Conservation (phyloP, 2,329 filamentous ascomycete species). For the Paracoccidioides lutzii region DNA sequence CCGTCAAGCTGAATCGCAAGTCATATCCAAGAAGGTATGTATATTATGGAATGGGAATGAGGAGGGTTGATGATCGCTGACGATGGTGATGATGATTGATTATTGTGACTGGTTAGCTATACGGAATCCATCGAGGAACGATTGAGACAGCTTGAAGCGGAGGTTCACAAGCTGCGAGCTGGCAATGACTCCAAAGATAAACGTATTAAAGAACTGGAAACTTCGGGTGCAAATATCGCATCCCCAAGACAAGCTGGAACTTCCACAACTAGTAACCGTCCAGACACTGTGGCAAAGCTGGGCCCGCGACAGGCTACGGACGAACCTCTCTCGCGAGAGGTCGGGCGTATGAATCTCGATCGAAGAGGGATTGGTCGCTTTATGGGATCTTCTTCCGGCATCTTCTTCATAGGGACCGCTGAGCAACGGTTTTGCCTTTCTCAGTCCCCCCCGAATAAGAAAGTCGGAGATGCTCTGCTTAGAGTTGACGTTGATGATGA, state of each 20-base stretch:
- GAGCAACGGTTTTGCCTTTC: conserved; percentile 6
- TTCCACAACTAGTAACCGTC: neutral
- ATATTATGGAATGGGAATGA: neutral
- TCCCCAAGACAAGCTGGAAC: neutral
- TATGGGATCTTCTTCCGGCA: conserved; percentile 9
- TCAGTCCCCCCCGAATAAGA: conserved; percentile 1
- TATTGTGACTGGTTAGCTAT: conserved; percentile 1
- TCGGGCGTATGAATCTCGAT: conserved; percentile 9
- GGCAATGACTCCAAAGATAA: conserved; percentile 7
- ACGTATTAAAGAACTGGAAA: conserved; percentile 9
- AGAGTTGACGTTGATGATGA: conserved; percentile 9
- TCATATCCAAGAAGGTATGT: conserved; percentile 8
- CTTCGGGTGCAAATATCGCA: neutral
- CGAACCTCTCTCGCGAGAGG: conserved; percentile 9
- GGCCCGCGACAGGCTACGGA: conserved; percentile 2
- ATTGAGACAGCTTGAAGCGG: conserved; percentile 7
- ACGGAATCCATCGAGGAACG: conserved; percentile 11
- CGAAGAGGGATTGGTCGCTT: conserved; percentile 7
- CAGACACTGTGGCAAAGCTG: neutral
- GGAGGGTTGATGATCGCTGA: too few relatives aligned
- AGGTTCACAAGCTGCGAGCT: conserved; percentile 6
- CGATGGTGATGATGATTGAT: neutral
- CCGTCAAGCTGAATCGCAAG: conserved; percentile 9
- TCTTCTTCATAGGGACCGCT: conserved; percentile 10
- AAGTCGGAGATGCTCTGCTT: conserved; percentile 7